phyloP scores from a whole-genome alignment of 306 rosid species.

The Corylus americana region DNA sequence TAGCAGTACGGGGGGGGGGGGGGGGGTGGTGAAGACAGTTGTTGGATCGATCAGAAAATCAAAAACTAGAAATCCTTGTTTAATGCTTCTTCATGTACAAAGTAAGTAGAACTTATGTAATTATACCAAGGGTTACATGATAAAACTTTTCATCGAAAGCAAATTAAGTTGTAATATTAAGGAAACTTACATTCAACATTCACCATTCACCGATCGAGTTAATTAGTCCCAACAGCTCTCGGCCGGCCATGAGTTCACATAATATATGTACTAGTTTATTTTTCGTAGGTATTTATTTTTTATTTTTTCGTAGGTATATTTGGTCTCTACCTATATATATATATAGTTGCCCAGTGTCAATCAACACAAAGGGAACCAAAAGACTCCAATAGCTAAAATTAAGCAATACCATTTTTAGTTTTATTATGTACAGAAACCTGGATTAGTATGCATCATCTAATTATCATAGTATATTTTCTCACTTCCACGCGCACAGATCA shows the following conservation, averaged over 20 bases:
- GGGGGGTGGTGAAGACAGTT: background rate
- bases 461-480: constrained; percentile 22
- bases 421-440: constrained; percentile 55
- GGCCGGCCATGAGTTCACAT: background rate
- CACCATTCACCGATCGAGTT: constrained; percentile 14
- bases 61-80: background rate
- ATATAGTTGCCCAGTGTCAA: constrained; percentile 3
- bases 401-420: constrained; percentile 24
- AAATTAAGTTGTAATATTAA: constrained; percentile 8
- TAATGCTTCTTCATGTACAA: background rate
- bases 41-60: background rate
- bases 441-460: constrained; percentile 49
- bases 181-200: constrained; percentile 24
- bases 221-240: constrained; percentile 28
- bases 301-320: constrained; percentile 3
- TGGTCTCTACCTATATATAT: background rate
- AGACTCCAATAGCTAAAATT: constrained; percentile 16
- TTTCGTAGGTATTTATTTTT: background rate
- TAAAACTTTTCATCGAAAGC: background rate
- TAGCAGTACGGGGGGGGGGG: background rate
- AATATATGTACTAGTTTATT: constrained; percentile 1
- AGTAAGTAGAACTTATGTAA: background rate
- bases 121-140: background rate
- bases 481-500: constrained; percentile 66
- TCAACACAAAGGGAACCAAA: constrained; percentile 17